Evolutionary conservation across 2,329 filamentous ascomycete genomes (phyloP).

Genomic region (Blumeria hordei): DNA sequence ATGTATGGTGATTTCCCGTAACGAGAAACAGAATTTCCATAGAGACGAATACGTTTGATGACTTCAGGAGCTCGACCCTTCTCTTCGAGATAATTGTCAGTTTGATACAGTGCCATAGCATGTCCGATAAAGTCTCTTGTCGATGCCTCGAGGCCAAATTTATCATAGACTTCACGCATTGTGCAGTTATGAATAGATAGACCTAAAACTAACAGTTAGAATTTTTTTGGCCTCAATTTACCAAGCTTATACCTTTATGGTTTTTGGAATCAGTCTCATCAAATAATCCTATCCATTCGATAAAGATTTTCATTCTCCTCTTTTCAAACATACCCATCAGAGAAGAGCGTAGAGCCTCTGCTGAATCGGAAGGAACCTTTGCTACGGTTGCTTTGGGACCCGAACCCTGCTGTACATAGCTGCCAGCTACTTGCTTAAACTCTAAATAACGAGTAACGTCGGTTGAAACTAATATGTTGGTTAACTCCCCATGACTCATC

Average conservation of each 20-base stretch:
- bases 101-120: slow-evolving; percentile 88
- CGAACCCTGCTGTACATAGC: slow-evolving; percentile 77
- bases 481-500: slow-evolving; percentile 95
- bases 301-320: slow-evolving; percentile 83
- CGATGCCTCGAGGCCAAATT: slow-evolving; percentile 71
- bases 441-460: slow-evolving; percentile 75
- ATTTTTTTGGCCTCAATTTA: neutral
- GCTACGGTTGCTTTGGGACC: slow-evolving; percentile 73
- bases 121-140: slow-evolving; percentile 95
- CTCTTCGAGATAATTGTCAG: slow-evolving; percentile 61
- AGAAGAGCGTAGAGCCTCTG: slow-evolving; percentile 72
- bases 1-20: slow-evolving; percentile 99
- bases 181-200: slow-evolving; percentile 56
- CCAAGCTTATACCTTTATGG: slow-evolving; percentile 50
- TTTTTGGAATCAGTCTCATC: slow-evolving; percentile 58
- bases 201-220: slow-evolving; percentile 24
- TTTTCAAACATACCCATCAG: slow-evolving; percentile 98
- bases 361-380: slow-evolving; percentile 86
- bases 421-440: slow-evolving; percentile 86
- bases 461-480: slow-evolving; percentile 93
- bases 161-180: slow-evolving; percentile 98
- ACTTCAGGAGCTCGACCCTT: slow-evolving; percentile 57
- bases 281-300: slow-evolving; percentile 84
- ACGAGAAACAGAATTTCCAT: slow-evolving; percentile 90
- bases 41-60: slow-evolving; percentile 79